Conservation (phyloP, 2,329 filamentous ascomycete genomes). For the Xylaria sp. region DNA sequence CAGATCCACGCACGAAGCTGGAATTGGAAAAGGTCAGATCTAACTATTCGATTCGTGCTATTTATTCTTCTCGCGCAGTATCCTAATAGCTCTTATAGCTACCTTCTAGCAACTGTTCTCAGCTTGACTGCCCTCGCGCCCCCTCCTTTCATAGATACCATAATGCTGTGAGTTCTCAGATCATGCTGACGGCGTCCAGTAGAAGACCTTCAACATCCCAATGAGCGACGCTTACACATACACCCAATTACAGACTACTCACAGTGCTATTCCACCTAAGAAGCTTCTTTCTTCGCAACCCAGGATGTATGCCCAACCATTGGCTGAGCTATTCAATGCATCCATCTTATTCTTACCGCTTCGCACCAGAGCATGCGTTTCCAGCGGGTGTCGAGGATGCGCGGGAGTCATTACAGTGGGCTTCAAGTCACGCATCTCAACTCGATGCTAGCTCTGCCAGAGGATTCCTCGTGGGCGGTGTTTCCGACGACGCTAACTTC, state of each 20-base stretch:
- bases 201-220: not conserved
- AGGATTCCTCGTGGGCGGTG: not conserved
- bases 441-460: not conserved
- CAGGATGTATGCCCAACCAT: not conserved
- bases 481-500: not conserved
- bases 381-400: not conserved
- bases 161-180: not conserved
- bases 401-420: not conserved
- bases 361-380: not conserved
- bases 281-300: not conserved
- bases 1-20: not conserved
- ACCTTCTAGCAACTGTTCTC: not conserved
- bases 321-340: not conserved
- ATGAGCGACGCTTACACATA: not conserved
- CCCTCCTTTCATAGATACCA: not conserved
- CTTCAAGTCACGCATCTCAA: not conserved
- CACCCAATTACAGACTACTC: not conserved
- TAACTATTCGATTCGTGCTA: not conserved
- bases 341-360: not conserved
- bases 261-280: not conserved
- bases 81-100: not conserved
- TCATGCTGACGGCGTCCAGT: not conserved
- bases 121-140: too few relatives aligned
- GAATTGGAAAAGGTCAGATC: not conserved
- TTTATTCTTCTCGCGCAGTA: too few relatives aligned